Evolutionary conservation across 1,139 yeast species (phyloP), one percentile per base, ranked within the genome.

Genomic region (Suhomyces maxii): DNA sequence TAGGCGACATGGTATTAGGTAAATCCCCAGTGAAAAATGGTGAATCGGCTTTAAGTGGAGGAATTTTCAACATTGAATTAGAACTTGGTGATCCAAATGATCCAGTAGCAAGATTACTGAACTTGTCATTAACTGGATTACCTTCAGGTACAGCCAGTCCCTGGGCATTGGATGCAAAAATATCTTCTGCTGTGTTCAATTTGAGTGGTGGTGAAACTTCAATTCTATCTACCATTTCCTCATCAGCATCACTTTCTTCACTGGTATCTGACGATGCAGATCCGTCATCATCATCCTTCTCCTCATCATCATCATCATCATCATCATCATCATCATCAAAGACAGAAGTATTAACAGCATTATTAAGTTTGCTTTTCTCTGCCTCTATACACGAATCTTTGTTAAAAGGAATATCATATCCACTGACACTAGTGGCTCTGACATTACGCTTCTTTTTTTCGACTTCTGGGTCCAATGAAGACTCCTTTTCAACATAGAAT

Each of bases 401-500:
- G 34, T 33, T 43, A 34, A 34, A 40, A 6, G 45, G 49, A 11
- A 25, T 36, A 6, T 69, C 75, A 44, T 51, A 62, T 2, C 76
- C 76, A 50, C 66, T 64, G 1, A 73, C 77, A 55, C 78, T 74
- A 1, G 78, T 73, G 5, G 77, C 79, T 42, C 79, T 53, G 9
- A 68, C 45, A 11, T 54, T 53, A 26, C 58, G 55, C 44, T 55
- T 58, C 41, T 59, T 59, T 40, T 55, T 47, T 34, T 60, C 67
- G 23, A 50, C 40, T 39, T 63, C 71, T 1, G 61, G 59, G 13
- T 60, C 67, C 23, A 44, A 50, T 2, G 68, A 54, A 4, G 60
- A 50, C 25, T 73, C 77, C 43, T 69, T 66, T 7, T 67, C 65
- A 8, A 84, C 88, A 59, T 83, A 88, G 58, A 86, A 89, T 57